phyloP scores from a whole-genome alignment of 2,329 filamentous ascomycete genomes.

The Colletotrichum lentis region DNA sequence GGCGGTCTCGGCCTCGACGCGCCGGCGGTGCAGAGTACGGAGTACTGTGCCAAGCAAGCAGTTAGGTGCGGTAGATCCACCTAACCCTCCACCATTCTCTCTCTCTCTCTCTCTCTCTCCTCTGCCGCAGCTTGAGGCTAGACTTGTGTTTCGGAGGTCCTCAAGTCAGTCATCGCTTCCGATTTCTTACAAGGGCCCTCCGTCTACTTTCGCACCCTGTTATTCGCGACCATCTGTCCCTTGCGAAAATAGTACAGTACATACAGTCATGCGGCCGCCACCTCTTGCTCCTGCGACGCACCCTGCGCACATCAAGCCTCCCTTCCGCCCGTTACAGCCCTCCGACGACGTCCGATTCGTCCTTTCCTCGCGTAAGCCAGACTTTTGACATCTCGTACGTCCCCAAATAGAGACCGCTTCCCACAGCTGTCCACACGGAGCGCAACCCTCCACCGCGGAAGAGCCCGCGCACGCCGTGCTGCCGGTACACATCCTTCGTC shows the following conservation, averaged over 20 bases:
- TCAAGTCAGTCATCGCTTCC: no score
- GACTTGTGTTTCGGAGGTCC: slow-evolving; percentile 22
- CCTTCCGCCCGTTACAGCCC: slow-evolving; percentile 38
- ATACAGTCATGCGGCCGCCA: slow-evolving; percentile 5
- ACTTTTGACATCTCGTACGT: slow-evolving; percentile 83
- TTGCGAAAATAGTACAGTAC: not conserved
- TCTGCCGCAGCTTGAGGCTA: slow-evolving; percentile 13
- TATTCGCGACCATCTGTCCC: not conserved
- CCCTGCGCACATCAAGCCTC: slow-evolving; percentile 4
- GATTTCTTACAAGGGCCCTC: no score
- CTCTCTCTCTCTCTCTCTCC: no score
- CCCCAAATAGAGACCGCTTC: slow-evolving; percentile 84
- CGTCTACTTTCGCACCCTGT: not conserved
- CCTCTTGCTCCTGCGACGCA: slow-evolving; percentile 20
- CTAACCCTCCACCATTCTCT: not conserved
- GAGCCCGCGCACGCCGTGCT: slow-evolving; percentile 75
- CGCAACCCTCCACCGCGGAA: slow-evolving; percentile 80
- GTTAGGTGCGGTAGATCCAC: not conserved
- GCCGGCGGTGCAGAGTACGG: not conserved
- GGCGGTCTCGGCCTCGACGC: slow-evolving; percentile 9
- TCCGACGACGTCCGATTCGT: slow-evolving; percentile 50
- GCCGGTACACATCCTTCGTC: slow-evolving; percentile 68
- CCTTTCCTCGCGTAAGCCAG: slow-evolving; percentile 61
- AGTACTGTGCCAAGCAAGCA: no score
- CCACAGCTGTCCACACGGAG: slow-evolving; percentile 81